Base-by-base conservation (phyloP, 169 alveolate species). In the Plasmodium malariae region DNA sequence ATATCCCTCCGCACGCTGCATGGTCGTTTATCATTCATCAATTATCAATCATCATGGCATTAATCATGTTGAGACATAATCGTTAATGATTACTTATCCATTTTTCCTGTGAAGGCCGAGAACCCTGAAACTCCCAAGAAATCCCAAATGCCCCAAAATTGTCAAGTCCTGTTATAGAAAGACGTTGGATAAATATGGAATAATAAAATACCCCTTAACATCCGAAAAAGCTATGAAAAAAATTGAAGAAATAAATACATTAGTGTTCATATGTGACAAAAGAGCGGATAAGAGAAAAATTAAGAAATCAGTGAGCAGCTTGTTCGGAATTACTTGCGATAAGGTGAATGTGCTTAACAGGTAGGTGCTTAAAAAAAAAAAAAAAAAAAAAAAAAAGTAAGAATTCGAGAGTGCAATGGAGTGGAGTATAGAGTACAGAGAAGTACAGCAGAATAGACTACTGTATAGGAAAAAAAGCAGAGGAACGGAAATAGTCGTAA, bases 181-280 rank as follows among this genome's bases (percentile, higher is more conserved):
- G 87, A 93, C 95, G 70, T 93, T 96, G 69, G 99, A 98, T 96
- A 95, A 97, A 90, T 97, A 95, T 94, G 89, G 95, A 59, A 96
- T 98, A 76, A 92, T 98, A 88, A 95, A 96, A 93, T 93, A 95
- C 76, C 99, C 99, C 17, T 94, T 98, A 70, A 97, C 99, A 40
- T 98, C 99, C 17, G 99, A 99, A 95, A 95, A 98, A 71, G 99
- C 99, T 69, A 97, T 98, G 98, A 98, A 98, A 96, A 97, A 96
- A 96, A 98, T 98, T 89, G 99, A 99, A 96, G 99, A 98, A 88
- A 96, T 97, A 88, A 99, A 99, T 96, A 98, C 99, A 28, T 95
- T 98, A 92, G 99, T 98, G 68, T 98, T 97, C 95, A 93, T 95
- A 54, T 98, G 97, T 65, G 96, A 96, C 93, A 93, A 94, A 74